phyloP scores from a whole-genome alignment of 257 asterid genomes.

The Craterostigma plantagineum region DNA sequence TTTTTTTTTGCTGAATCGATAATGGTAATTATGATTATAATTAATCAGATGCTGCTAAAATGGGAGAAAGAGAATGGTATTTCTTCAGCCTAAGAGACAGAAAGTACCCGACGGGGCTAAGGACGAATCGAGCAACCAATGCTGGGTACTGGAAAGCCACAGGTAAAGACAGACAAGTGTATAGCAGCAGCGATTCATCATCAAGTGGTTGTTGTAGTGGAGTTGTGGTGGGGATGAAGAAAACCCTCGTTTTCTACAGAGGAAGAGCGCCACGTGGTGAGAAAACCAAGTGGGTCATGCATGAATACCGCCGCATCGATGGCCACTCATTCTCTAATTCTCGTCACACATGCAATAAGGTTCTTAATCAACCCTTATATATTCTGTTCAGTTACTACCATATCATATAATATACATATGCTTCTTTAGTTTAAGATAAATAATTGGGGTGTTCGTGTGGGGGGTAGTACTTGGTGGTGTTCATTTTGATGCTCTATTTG shows the following conservation, averaged over 20 bases:
- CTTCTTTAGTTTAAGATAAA: too few relatives aligned
- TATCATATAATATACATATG: too few relatives aligned
- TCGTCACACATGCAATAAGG: slow-evolving; percentile 59
- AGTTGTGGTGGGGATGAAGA: slow-evolving; percentile 59
- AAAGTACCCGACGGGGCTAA: slow-evolving; percentile 66
- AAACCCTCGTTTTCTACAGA: slow-evolving; percentile 74
- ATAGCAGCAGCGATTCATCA: slow-evolving; percentile 25
- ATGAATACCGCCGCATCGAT: slow-evolving; percentile 69
- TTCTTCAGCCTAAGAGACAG: slow-evolving; percentile 66
- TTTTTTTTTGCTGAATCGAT: too few relatives aligned
- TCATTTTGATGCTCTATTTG: too few relatives aligned
- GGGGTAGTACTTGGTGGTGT: too few relatives aligned
- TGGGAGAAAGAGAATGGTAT: slow-evolving; percentile 86
- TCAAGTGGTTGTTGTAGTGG: too few relatives aligned
- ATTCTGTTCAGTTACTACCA: too few relatives aligned
- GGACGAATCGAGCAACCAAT: slow-evolving; percentile 73
- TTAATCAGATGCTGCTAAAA: slow-evolving; percentile 30
- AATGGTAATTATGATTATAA: too few relatives aligned
- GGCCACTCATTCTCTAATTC: slow-evolving; percentile 47
- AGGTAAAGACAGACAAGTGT: slow-evolving; percentile 52
- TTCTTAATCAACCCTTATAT: not conserved
- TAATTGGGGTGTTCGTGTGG: too few relatives aligned
- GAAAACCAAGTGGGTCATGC: slow-evolving; percentile 92
- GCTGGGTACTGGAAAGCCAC: slow-evolving; percentile 89
- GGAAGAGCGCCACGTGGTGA: slow-evolving; percentile 77